Base-by-base conservation (phyloP, 2,329 filamentous ascomycete genomes). In the Verticillium zaregamsianum region DNA sequence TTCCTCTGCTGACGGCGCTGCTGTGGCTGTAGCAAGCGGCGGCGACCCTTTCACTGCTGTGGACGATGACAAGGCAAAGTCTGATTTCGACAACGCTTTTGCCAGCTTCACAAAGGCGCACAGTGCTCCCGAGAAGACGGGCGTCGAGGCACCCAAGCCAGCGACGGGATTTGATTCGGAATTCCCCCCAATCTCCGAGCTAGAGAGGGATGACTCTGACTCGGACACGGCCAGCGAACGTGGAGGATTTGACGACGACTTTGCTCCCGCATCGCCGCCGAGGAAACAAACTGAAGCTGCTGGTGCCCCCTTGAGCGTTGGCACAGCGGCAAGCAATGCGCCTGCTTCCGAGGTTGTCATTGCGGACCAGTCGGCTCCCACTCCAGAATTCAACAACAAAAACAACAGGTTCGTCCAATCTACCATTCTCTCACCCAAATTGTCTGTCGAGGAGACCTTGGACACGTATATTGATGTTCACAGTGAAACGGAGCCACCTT, bases 161-260 rank as follows among this genome's bases (percentile, higher is more conserved):
- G 78, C 79, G 23, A 73, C 83, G 3, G 79, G 76, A 60, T 90
- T 91, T 68, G 84, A 88, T 70, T 83, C 86, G 25, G 95, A 98
- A 72, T 98, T 98, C 71, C 95, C 95, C 35, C 95, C 94, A 0
- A 97, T 98, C 63, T 88, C 90, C n/a, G 92, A 94, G 72, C 78
- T 97, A 62, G 90, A 91, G 64, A 84, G 87, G 33, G 90, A 93
- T 62, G 91, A 94, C 28, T 90, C 91, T 23, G 90, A 96, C n/a
- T 93, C 90, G 33, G 92, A 96, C 62, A 90, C 89, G 33, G 89
- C 88, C 60, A 90, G 86, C 63, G 91, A 92, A 57, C 85, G 86
- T 57, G 92, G 91, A 52, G 92, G 93, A 0, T 98, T 98, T 71
- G 94, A 96, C 58, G 95, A 99, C 71, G 90, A 97, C 74, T 98